phyloP scores from a whole-genome alignment of 2,329 filamentous ascomycete genomes.

The Graphilbum fragrans region DNA sequence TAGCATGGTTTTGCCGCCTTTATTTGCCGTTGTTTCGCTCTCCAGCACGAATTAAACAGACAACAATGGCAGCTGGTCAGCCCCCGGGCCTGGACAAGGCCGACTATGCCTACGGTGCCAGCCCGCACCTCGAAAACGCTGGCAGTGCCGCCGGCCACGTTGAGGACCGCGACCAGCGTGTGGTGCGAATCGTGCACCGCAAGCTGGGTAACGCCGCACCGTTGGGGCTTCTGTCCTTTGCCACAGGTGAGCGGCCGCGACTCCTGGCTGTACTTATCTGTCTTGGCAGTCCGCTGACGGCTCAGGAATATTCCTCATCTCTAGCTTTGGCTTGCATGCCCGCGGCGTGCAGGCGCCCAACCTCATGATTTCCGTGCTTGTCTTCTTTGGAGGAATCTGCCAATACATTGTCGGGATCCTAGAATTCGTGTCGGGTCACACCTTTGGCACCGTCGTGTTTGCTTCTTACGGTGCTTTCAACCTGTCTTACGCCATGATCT shows the following conservation, averaged over 20 bases:
- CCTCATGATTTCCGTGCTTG: not conserved
- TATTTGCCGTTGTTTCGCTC: no score
- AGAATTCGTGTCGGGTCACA: not conserved
- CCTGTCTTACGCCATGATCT: not conserved
- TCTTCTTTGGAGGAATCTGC: not conserved
- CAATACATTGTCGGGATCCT: not conserved
- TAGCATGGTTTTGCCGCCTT: no score
- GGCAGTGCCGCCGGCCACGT: no score
- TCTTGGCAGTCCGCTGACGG: not conserved
- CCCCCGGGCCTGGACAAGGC: no score
- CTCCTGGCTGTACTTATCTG: not conserved
- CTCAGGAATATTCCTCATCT: not conserved
- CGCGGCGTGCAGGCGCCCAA: not conserved
- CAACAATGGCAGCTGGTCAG: no score
- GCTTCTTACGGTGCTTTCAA: not conserved
- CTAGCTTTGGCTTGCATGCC: not conserved
- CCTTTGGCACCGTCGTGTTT: not conserved
- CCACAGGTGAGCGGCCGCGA: not conserved
- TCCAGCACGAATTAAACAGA: no score
- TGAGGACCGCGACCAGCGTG: no score
- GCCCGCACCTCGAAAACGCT: no score
- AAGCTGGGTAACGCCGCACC: not conserved
- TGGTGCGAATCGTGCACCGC: no score
- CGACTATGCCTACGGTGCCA: no score
- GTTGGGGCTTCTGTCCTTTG: not conserved